phyloP scores from a whole-genome alignment of 2,329 filamentous ascomycete genomes.

The Penicillium sp. region DNA sequence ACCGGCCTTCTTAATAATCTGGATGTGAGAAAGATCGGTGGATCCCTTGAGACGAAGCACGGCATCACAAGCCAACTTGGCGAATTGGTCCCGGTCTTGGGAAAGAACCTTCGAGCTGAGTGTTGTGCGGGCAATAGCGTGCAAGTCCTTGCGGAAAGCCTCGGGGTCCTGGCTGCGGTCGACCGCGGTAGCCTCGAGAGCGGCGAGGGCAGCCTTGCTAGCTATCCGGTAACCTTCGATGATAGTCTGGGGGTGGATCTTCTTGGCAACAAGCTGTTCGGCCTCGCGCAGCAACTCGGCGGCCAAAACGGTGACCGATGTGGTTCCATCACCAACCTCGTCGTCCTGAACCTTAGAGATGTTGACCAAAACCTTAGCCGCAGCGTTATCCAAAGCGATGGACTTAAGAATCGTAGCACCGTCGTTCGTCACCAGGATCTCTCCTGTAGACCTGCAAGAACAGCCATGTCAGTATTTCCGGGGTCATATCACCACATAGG shows the following conservation, averaged over 20 bases:
- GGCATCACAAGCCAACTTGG: slow-evolving; percentile 84
- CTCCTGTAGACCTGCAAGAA: slow-evolving; percentile 73
- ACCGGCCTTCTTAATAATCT: slow-evolving; percentile 99
- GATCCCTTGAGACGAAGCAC: slow-evolving; percentile 86
- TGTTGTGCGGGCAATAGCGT: slow-evolving; percentile 89
- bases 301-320: slow-evolving; percentile 92
- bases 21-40: slow-evolving; percentile 93
- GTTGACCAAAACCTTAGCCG: slow-evolving; percentile 96
- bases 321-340: slow-evolving; percentile 96
- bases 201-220: slow-evolving; percentile 79
- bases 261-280: slow-evolving; percentile 95
- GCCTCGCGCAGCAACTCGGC: slow-evolving; percentile 94
- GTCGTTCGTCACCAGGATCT: slow-evolving; percentile 99
- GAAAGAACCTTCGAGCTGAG: slow-evolving; percentile 95
- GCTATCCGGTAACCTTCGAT: slow-evolving; percentile 99
- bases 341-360: slow-evolving; percentile 99
- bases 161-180: slow-evolving; percentile 83
- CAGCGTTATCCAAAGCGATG: slow-evolving; percentile 96
- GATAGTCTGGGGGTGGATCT: slow-evolving; percentile 98
- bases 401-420: slow-evolving; percentile 97
- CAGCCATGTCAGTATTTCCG: slow-evolving; percentile 18
- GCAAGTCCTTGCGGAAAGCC: slow-evolving; percentile 84
- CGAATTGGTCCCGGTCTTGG: slow-evolving; percentile 90
- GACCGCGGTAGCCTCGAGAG: slow-evolving; percentile 79
- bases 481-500: slow-evolving; percentile 16